Percentiles rank a stretch among this genome's conserved stretches.
These are phyloP conservation scores for Leccinum insolens DNA, from an alignment of 1,284 basidiomycete species.

Conservation along the genomic window DNA sequence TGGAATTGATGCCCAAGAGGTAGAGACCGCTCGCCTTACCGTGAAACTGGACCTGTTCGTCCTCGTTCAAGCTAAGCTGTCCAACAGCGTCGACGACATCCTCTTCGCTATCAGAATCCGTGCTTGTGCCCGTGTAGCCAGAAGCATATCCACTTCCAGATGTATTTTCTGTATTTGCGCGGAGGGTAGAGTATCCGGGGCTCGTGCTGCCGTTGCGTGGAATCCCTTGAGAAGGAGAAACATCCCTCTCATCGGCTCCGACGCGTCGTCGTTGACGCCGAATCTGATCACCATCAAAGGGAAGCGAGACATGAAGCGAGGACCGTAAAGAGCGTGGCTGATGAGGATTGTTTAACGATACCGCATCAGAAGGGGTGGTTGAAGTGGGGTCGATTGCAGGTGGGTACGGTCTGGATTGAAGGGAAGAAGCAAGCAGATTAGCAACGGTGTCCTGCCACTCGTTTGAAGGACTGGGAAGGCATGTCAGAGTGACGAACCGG, in stretches of 20 bases:
- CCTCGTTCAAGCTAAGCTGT: constrained; percentile 84
- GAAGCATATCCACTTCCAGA: constrained; percentile 27
- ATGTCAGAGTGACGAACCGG: background rate
- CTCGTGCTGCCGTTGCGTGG: constrained; percentile 21
- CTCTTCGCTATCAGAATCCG: constrained; percentile 45
- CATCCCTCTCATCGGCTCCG: constrained; percentile 8
- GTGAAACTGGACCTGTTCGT: constrained; percentile 78
- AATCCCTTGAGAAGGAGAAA: constrained; percentile 9
- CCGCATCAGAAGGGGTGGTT: constrained; percentile 9
- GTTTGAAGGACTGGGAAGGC: constrained; percentile 61
- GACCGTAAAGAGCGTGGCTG: background rate
- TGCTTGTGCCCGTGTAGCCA: constrained; percentile 32
- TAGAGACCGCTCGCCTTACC: constrained; percentile 82
- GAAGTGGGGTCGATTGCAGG: constrained; percentile 5
- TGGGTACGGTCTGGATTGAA: constrained; percentile 12
- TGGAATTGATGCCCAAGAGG: constrained; percentile 65
- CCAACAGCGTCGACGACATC: constrained; percentile 75
- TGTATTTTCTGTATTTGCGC: background rate
- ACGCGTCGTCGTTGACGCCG: constrained; percentile 28
- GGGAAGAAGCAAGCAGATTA: constrained; percentile 39
- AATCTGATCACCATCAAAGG: constrained; percentile 21
- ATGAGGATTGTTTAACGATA: constrained; percentile 22
- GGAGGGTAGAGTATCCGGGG: constrained; percentile 22
- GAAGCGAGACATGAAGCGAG: constrained; percentile 22
- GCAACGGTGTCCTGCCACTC: constrained; percentile 78